Evolutionary conservation across 129 eudicot species (phyloP).

Genomic region (Cynara cardunculus): DNA sequence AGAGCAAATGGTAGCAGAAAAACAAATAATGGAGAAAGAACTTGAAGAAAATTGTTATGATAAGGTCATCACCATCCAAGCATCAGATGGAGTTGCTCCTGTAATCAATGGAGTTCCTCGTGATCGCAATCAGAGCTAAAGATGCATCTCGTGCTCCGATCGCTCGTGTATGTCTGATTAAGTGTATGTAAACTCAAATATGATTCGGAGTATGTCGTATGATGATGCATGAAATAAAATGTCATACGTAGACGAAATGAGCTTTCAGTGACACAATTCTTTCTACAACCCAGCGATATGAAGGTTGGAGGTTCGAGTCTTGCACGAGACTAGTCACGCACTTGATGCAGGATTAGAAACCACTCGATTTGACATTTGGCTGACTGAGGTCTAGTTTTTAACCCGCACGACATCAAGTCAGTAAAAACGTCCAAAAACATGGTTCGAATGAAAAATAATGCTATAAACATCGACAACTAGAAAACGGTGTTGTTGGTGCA

Average conservation of each 20-base stretch:
- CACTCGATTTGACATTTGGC: too few relatives aligned
- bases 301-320: too few relatives aligned
- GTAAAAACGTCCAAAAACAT: too few relatives aligned
- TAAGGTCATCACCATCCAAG: conserved; percentile 32
- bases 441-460: background rate
- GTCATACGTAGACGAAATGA: background rate
- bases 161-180: background rate
- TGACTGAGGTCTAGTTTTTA: too few relatives aligned
- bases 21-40: conserved; percentile 13
- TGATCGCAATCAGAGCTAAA: background rate
- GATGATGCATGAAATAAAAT: background rate
- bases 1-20: conserved; percentile 23
- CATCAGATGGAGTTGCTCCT: conserved; percentile 8
- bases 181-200: background rate
- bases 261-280: background rate
- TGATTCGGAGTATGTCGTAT: background rate
- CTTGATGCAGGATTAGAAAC: too few relatives aligned
- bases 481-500: background rate
- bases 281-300: too few relatives aligned
- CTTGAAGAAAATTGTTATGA: conserved; percentile 11
- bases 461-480: background rate
- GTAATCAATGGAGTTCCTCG: conserved; percentile 1
- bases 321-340: too few relatives aligned
- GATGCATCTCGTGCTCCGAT: background rate
- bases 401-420: too few relatives aligned